These are phyloP conservation scores for Gonapodya sp. DNA, from an alignment of 192 early-diverging fungal genomes.

Conservation along the genomic window DNA sequence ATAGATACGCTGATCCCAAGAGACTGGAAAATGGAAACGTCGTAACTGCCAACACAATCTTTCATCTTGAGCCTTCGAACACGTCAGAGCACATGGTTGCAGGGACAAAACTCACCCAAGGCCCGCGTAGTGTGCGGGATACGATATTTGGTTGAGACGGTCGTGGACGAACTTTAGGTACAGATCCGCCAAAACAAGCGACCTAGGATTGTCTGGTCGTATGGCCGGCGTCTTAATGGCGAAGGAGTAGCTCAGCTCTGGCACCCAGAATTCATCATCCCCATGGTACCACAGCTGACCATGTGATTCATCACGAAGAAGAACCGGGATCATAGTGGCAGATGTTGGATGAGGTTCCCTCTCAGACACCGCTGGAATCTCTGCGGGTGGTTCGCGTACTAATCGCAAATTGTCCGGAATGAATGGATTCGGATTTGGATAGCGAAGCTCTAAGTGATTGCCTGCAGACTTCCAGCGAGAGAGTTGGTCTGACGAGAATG, in stretches of 20 bases:
- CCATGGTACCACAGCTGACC: constrained; percentile 18
- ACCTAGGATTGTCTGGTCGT: constrained; percentile 19
- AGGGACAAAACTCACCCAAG: constrained; percentile 17
- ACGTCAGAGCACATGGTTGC: neutral
- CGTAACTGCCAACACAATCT: constrained; percentile 9
- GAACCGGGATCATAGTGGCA: neutral
- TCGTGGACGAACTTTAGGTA: constrained; percentile 29
- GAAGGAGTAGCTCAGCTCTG: constrained; percentile 22
- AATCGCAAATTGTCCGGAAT: constrained; percentile 23
- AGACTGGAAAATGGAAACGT: constrained; percentile 13
- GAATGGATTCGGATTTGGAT: constrained; percentile 23
- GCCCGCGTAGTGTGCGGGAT: constrained; percentile 25
- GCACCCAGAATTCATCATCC: constrained; percentile 24
- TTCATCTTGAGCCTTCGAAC: too few relatives aligned
- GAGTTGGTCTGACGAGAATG: constrained; percentile 4
- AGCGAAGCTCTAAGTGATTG: neutral
- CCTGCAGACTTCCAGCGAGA: neutral
- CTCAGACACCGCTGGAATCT: neutral
- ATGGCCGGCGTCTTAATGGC: constrained; percentile 25
- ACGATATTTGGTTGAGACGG: constrained; percentile 22
- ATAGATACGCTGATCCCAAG: constrained; percentile 22
- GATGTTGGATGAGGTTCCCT: neutral
- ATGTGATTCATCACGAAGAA: constrained; percentile 11
- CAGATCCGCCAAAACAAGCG: constrained; percentile 17
- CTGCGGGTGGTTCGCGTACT: neutral